Base-by-base conservation (phyloP, 768 basidiomycete genomes). In the Nevesoporus exiguus region DNA sequence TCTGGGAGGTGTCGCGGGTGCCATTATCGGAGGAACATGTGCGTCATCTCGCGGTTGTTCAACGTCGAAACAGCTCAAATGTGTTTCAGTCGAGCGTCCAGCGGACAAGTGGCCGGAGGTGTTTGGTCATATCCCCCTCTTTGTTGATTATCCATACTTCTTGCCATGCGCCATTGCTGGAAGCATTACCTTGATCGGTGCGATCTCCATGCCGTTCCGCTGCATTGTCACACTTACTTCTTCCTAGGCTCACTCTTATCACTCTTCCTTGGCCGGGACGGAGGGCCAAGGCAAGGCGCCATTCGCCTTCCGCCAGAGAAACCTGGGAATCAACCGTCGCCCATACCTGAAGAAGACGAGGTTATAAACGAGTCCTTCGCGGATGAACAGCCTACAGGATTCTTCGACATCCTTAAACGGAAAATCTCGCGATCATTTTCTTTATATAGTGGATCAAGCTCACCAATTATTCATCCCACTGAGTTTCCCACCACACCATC, bases 1-100 rank as follows among this genome's bases (percentile, higher is more conserved):
- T 56, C 82, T 98, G 59, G 97, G 96, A 56, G 97, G 95, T 81
- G 91, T 94, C 13, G 82, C 86, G 43, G 93, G 93, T 41, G 88
- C 89, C 43, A 87, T 94, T 49, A 79, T 95, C 29, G 93, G 91
- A 57, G 90, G 90, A 61, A 74, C 84, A 61, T 86, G 91, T 92
- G 59, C 69, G 90, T 77, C 21, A 8, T 53, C 29, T 51, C 39
- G 3, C 42, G 21, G 9, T 34, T 24, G 29, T 31, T 37, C 25
- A 47, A 36, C n/a, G 30, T 48, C 44, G 8, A 29, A 42, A 19
- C 27, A 9, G 9, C 37, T 58, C 13, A 61, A 54, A 65, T n/a
- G 11, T 48, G 33, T 59, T 56, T 51, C 62, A 93, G 89, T 90
- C 60, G 92, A 91, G 75, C 81, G 81, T 29, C 94, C 94, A 10